Conservation (phyloP, 73 alveolate species). For the Tetrahymena thermophila region DNA sequence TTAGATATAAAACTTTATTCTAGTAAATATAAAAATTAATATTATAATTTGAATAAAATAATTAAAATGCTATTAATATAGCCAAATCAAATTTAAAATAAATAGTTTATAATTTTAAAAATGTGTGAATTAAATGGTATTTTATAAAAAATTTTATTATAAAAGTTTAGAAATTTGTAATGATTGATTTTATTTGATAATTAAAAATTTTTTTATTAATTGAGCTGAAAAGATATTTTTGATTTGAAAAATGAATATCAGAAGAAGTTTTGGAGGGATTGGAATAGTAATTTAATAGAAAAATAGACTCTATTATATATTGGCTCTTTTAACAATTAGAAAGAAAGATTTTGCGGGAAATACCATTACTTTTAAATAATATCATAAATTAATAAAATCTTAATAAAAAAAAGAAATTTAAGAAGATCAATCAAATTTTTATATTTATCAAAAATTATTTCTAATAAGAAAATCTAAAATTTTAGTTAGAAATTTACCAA, state of each 20-base stretch:
- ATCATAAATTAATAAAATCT: neutral
- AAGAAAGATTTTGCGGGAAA: neutral
- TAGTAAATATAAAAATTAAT: too few relatives aligned
- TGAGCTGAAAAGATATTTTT: neutral
- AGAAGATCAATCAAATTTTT: neutral
- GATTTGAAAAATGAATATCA: neutral
- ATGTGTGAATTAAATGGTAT: too few relatives aligned
- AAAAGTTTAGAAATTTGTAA: too few relatives aligned
- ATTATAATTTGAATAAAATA: too few relatives aligned
- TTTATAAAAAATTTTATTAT: too few relatives aligned
- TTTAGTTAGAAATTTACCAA: neutral
- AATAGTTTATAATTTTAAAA: too few relatives aligned
- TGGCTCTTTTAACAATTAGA: neutral
- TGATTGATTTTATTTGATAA: neutral
- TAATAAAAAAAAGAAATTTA: neutral
- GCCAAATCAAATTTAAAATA: too few relatives aligned
- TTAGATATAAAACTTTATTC: too few relatives aligned
- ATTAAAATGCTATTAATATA: too few relatives aligned
- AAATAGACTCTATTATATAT: neutral
- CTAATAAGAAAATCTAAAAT: neutral
- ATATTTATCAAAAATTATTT: neutral
- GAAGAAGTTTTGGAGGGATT: neutral
- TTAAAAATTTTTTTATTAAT: too few relatives aligned
- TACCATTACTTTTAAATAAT: neutral
- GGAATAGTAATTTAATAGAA: neutral